Base-by-base conservation (phyloP, 192 early-diverging fungal species). In the Linnemannia hyalina region DNA sequence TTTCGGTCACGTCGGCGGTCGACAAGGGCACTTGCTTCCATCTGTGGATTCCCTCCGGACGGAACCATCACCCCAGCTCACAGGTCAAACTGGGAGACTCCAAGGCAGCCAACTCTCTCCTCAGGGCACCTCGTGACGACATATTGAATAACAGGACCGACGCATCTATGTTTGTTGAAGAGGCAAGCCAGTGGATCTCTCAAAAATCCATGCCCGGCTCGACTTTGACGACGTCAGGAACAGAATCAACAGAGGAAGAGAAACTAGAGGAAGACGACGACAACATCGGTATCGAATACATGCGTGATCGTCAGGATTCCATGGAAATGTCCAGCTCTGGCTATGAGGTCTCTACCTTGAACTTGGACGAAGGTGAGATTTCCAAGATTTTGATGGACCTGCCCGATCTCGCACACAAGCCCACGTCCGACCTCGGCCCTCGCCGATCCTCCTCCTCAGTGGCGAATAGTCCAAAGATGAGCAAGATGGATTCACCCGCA, bases 41-140 rank as follows among this genome's bases (percentile, higher is more conserved):
- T 38, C 81, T 93, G 3, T 77, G 74, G 70, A 88, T 93, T 47
- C 92, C 93, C 29, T 80, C 89, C 54, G 93, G 93, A 15, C 77
- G 80, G 26, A 35, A 57, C 3, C 93, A 93, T 47, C 81, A 91
- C 22, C 90, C 93, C 9, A 77, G 60, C 8, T 29, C 80, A n/a
- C 81, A 89, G 44, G 57, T 89, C 65, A 82, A 89, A 42, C 26
- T 89, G 26, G 82, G 82, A 15, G 81, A 79, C 54, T 77, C 83
- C 4, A 52, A 70, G 52, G 68, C 69, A 2, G 0, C 8, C 23
- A 44, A 68, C 32, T 0, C 52, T 2, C 15, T 47, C 20, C 72
- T 81, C 38, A 75, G 40, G 40, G 8, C 54, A 15, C 52, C 68
- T 9, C 44, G 63, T 11, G 60, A 52, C 32, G 82, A 79, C 6